Evolutionary conservation across 495 filamentous ascomycete genomes (phyloP), one percentile per base, ranked within the genome.

Genomic region (Usnea hakonensis): DNA sequence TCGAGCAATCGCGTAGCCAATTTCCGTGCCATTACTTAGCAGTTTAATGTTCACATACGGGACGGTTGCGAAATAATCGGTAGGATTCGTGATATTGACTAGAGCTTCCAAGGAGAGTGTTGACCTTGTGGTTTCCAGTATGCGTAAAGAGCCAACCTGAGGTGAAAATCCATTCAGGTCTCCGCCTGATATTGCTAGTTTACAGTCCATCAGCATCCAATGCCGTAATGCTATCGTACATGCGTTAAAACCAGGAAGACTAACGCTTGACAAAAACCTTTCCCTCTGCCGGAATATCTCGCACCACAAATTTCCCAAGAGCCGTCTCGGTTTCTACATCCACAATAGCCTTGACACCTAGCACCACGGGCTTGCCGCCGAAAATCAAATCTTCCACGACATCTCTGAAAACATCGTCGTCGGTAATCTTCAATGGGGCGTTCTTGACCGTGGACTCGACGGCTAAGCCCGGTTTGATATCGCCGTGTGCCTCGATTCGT

Each of bases 41-140:
- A 97, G 69, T 61, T 90, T 79, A 40, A 95, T 76, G 69, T 90
- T 90, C 53, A 89, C 67, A 63, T 85, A 93, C 11, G 94, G 93
- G 43, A 98, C 75, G 23, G 78, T 77, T 0, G 88, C 90, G 30
- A 88, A 85, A 72, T 96, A 96, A 1, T 85, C 76, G 1, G 91
- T 95, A 5, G 94, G 94, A 69, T 98, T 98, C 3, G 88, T 93
- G 63, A 96, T 77, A 70, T 92, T 94, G 61, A 95, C 75, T 26
- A 69, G 75, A 13, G 89, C 86, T 62, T 82, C 76, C 13, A 97
- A 71, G 17, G 81, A 83, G 26, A 96, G 72, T 7, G 85, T 88
- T 19, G 84, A 81, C 44, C 79, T 74, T 5, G 85, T 85, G 0
- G 91, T 95, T 43, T 86, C 78, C 36, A 84, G 68, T 60, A 98